A percentile compares a stretch with the other conserved stretches of the same genome.
phyloP scores from a whole-genome alignment of 192 early-diverging fungal genomes.

The Coemansia sp. region DNA sequence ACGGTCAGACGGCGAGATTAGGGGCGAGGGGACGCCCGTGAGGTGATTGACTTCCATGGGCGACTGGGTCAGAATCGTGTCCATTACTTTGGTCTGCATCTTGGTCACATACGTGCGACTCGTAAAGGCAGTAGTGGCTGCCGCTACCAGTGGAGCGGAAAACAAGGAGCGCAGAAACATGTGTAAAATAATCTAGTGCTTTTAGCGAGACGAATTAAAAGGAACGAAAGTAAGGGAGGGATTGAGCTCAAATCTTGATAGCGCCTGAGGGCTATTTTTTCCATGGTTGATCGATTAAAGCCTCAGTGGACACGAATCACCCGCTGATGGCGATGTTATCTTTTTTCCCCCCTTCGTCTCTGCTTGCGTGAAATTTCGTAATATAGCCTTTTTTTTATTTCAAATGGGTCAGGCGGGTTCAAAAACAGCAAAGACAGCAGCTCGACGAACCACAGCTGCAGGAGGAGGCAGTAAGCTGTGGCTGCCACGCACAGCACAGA shows the following conservation, averaged over 20 bases:
- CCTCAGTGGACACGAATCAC: too few relatives aligned
- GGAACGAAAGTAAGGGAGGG: too few relatives aligned
- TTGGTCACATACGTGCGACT: conserved; percentile 31
- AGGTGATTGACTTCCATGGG: conserved; percentile 25
- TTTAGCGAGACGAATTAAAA: too few relatives aligned
- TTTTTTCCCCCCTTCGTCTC: neutral
- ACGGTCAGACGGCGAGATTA: conserved; percentile 37
- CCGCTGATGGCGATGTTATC: too few relatives aligned
- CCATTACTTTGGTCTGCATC: conserved; percentile 21
- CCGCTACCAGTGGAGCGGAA: neutral
- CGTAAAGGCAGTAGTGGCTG: neutral
- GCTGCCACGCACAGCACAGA: conserved; percentile 23
- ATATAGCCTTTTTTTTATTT: neutral
- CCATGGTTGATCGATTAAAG: too few relatives aligned
- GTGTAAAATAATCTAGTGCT: too few relatives aligned
- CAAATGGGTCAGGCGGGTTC: conserved; percentile 39
- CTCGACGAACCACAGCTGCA: neutral
- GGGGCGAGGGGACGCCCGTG: conserved; percentile 18
- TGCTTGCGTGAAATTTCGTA: neutral
- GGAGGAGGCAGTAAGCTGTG: conserved; percentile 8
- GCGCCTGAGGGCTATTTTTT: too few relatives aligned
- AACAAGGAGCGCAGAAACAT: conserved; percentile 17
- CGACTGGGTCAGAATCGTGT: conserved; percentile 9
- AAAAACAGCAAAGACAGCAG: too few relatives aligned
- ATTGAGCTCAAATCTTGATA: too few relatives aligned